Evolutionary conservation across 768 basidiomycete species (phyloP).

Genomic region (Antrodiella citrinella): DNA sequence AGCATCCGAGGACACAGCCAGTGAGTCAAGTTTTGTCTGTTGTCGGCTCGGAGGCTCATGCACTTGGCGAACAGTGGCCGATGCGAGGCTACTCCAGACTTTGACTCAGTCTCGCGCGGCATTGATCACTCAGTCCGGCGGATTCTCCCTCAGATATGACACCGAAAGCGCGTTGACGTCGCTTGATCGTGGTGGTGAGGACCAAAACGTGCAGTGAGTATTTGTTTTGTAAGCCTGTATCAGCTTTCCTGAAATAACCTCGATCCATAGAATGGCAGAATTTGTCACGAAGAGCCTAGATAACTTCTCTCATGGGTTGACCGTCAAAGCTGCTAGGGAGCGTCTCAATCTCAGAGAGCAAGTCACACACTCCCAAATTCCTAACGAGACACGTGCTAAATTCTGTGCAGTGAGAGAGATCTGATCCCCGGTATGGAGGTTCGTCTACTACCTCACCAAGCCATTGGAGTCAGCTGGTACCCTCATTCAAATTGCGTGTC

Average conservation of each 20-base stretch:
- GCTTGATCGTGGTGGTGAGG: conserved; percentile 51
- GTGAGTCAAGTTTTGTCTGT: background rate
- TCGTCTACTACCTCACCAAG: conserved; percentile 63
- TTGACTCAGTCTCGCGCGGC: background rate
- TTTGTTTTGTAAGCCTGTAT: no score
- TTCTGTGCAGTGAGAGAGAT: conserved; percentile 37
- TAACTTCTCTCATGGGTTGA: conserved; percentile 44
- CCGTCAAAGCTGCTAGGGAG: conserved; percentile 44
- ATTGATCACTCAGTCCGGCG: background rate
- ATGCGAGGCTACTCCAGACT: background rate
- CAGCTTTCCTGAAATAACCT: no score
- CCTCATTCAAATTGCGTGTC: conserved; percentile 4
- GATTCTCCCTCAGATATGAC: conserved; percentile 45
- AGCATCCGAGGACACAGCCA: no score
- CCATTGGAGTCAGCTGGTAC: conserved; percentile 69
- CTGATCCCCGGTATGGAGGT: conserved; percentile 64
- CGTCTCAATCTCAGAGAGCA: conserved; percentile 45
- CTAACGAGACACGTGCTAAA: background rate
- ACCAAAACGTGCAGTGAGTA: conserved; percentile 43
- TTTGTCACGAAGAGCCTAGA: conserved; percentile 56
- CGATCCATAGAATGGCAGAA: conserved; percentile 52
- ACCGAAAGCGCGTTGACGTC: conserved; percentile 35
- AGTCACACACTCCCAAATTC: conserved; percentile 9
- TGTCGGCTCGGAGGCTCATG: no score
- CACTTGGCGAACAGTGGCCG: background rate